phyloP scores from a whole-genome alignment of 495 filamentous ascomycete species.

The Usnea hakonensis region DNA sequence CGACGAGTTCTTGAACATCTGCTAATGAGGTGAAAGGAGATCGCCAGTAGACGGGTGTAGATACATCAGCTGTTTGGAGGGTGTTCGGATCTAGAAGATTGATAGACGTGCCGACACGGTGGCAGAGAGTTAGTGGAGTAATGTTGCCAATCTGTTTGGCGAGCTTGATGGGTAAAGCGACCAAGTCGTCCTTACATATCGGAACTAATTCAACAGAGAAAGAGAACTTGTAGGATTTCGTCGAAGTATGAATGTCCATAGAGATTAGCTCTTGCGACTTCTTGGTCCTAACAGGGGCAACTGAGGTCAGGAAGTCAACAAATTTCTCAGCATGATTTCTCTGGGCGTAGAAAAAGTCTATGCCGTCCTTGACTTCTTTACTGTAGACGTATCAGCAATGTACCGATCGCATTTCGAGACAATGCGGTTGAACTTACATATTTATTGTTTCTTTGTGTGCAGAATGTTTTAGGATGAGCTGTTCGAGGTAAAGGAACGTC shows the following conservation, averaged over 20 bases:
- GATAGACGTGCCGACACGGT: constrained; percentile 79
- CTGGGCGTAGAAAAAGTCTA: constrained; percentile 89
- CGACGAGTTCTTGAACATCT: constrained; percentile 74
- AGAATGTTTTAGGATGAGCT: constrained; percentile 86
- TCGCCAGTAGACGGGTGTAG: constrained; percentile 76
- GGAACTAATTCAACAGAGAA: constrained; percentile 82
- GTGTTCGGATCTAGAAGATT: constrained; percentile 87
- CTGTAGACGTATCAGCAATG: neutral
- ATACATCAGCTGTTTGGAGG: constrained; percentile 81
- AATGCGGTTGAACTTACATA: constrained; percentile 39
- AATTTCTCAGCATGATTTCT: constrained; percentile 90
- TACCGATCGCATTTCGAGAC: neutral
- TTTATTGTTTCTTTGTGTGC: constrained; percentile 92
- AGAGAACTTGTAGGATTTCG: constrained; percentile 86
- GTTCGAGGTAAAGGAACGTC: constrained; percentile 93
- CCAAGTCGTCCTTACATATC: constrained; percentile 93
- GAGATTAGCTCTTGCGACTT: constrained; percentile 90
- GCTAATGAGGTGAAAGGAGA: constrained; percentile 75
- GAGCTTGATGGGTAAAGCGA: constrained; percentile 82
- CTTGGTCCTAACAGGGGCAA: constrained; percentile 69
- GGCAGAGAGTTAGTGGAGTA: constrained; percentile 70
- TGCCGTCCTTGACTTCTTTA: constrained; percentile 83
- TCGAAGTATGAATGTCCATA: constrained; percentile 81
- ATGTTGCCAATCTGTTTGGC: constrained; percentile 84
- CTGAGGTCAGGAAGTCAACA: constrained; percentile 78